phyloP scores from a whole-genome alignment of 2,329 filamentous ascomycete species.

The Ceratocystis smalleyi region DNA sequence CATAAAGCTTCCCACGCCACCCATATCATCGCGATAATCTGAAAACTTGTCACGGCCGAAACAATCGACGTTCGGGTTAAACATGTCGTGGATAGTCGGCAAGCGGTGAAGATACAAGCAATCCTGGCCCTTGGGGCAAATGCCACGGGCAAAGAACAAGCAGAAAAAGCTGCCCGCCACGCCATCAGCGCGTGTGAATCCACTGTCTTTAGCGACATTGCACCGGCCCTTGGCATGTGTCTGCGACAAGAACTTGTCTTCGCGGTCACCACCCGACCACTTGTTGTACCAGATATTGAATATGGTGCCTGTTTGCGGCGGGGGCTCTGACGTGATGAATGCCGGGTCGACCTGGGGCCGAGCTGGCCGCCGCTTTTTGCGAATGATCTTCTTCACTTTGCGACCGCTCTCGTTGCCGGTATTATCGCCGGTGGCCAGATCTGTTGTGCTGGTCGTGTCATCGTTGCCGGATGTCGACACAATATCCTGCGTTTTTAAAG shows the following conservation, averaged over 20 bases:
- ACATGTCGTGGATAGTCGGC: slow-evolving; percentile 73
- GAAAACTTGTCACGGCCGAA: slow-evolving; percentile 86
- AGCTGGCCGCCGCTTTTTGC: slow-evolving; percentile 80
- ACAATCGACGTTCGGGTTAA: slow-evolving; percentile 86
- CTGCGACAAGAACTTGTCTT: slow-evolving; percentile 78
- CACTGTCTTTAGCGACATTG: slow-evolving; percentile 64
- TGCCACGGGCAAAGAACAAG: slow-evolving; percentile 71
- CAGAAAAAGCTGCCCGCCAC: slow-evolving; percentile 79
- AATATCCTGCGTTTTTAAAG: neutral
- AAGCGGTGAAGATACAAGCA: slow-evolving; percentile 89
- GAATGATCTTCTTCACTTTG: slow-evolving; percentile 71
- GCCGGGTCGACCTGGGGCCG: slow-evolving; percentile 80
- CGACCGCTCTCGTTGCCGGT: slow-evolving; percentile 29
- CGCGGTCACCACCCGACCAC: slow-evolving; percentile 88
- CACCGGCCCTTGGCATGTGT: slow-evolving; percentile 71
- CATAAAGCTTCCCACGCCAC: slow-evolving; percentile 86
- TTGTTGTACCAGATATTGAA: slow-evolving; percentile 99
- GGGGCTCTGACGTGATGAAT: slow-evolving; percentile 66
- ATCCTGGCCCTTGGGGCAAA: slow-evolving; percentile 73
- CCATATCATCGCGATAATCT: slow-evolving; percentile 95
- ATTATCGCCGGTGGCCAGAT: neutral
- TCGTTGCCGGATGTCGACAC: neutral
- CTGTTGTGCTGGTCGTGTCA: neutral
- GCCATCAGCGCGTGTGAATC: slow-evolving; percentile 64
- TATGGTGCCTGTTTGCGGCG: slow-evolving; percentile 81